A percentile compares a stretch with the other conserved stretches of the same genome.
phyloP scores from a whole-genome alignment of 2,329 filamentous ascomycete genomes.

The Claviceps sp. region DNA sequence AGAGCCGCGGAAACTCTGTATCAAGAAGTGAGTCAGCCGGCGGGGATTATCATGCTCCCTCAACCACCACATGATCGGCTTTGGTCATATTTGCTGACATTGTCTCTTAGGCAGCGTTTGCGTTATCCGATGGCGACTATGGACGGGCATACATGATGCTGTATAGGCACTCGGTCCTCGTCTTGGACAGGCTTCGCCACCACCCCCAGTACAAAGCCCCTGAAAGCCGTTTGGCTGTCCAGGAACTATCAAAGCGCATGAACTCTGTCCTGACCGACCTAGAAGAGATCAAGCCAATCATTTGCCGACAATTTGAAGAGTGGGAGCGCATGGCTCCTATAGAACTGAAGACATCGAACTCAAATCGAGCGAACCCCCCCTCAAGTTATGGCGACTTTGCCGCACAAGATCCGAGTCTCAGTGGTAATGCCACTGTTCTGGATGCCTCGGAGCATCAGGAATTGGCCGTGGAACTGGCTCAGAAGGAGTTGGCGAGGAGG shows the following conservation, averaged over 20 bases:
- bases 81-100: background rate
- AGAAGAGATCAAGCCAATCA: constrained; percentile 66
- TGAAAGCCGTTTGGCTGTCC: constrained; percentile 50
- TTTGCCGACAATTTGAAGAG: constrained; percentile 56
- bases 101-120: constrained; percentile 58
- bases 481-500: constrained; percentile 55
- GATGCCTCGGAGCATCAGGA: constrained; percentile 60
- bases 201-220: constrained; percentile 65
- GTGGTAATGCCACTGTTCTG: constrained; percentile 44
- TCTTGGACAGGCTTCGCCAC: constrained; percentile 57
- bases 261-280: constrained; percentile 53
- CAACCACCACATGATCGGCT: background rate
- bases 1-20: constrained; percentile 66
- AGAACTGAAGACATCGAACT: constrained; percentile 14
- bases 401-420: constrained; percentile 47
- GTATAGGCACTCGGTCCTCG: constrained; percentile 78
- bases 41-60: background rate
- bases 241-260: constrained; percentile 34
- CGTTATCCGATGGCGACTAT: constrained; percentile 73
- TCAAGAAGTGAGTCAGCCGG: constrained; percentile 53
- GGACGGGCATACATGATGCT: constrained; percentile 82
- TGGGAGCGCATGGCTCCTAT: constrained; percentile 44
- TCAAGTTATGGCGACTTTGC: constrained; percentile 34
- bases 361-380: constrained; percentile 8
- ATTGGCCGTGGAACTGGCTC: constrained; percentile 63